These are phyloP conservation scores for Gliomastix tumulicola DNA, from an alignment of 2,329 filamentous ascomycete genomes.

Conservation along the genomic window DNA sequence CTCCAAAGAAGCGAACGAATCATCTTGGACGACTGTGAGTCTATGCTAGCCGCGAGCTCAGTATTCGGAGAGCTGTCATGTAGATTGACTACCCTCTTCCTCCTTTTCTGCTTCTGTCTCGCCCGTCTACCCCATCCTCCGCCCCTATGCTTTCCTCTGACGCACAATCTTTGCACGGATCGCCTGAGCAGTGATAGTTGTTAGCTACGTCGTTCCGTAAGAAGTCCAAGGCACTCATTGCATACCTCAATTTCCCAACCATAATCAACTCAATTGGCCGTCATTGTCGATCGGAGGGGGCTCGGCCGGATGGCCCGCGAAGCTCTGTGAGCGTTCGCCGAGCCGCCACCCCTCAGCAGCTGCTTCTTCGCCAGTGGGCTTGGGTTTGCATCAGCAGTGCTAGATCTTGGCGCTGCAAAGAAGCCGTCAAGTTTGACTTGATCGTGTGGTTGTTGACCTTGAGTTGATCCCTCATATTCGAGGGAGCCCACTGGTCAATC, in stretches of 20 bases:
- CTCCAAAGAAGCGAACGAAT: too few relatives aligned
- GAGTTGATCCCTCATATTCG: slow-evolving; percentile 80
- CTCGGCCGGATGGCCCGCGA: slow-evolving; percentile 58
- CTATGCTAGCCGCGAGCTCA: too few relatives aligned
- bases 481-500: slow-evolving; percentile 90
- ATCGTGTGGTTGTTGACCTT: slow-evolving; percentile 44
- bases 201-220: too few relatives aligned
- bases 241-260: slow-evolving; percentile 4
- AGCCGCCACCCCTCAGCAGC: slow-evolving; percentile 37
- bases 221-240: too few relatives aligned
- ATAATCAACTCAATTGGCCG: slow-evolving; percentile 45
- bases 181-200: too few relatives aligned
- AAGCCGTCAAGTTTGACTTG: slow-evolving; percentile 31
- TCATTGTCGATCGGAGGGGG: slow-evolving; percentile 64
- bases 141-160: too few relatives aligned
- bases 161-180: too few relatives aligned
- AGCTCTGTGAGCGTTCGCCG: slow-evolving; percentile 23
- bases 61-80: too few relatives aligned
- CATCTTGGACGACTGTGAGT: too few relatives aligned
- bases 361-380: slow-evolving; percentile 37
- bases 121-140: too few relatives aligned
- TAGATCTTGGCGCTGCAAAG: slow-evolving; percentile 29
- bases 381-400: slow-evolving; percentile 33
- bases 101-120: too few relatives aligned
- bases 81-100: too few relatives aligned